phyloP scores from a whole-genome alignment of 768 basidiomycete genomes.

The Russula compacta region DNA sequence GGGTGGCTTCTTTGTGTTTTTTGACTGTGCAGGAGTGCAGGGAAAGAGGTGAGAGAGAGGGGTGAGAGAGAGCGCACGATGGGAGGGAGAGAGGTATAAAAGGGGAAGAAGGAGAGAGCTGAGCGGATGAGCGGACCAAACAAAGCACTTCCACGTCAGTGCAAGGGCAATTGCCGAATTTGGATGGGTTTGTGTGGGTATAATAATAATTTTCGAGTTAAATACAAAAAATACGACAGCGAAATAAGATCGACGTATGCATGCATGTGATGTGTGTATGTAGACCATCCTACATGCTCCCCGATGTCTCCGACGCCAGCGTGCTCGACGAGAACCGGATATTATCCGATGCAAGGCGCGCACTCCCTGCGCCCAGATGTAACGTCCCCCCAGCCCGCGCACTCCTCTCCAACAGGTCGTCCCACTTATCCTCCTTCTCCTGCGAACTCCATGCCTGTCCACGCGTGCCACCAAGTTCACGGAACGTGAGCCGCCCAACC shows the following conservation, averaged over 20 bases:
- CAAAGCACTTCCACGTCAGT: neutral
- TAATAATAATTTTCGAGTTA: neutral
- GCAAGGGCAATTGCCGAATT: neutral
- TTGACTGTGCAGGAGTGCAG: neutral
- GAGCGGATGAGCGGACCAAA: no score
- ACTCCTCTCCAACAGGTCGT: constrained; percentile 56
- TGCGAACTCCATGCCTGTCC: constrained; percentile 44
- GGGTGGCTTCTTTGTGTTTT: neutral
- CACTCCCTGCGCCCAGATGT: constrained; percentile 36
- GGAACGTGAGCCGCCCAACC: constrained; percentile 36
- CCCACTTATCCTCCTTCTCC: constrained; percentile 68
- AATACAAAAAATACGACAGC: neutral
- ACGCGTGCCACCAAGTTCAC: constrained; percentile 34
- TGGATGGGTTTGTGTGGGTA: neutral
- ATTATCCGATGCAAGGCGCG: constrained; percentile 37
- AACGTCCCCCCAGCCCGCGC: constrained; percentile 66
- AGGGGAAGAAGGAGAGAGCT: neutral
- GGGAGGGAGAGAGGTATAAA: neutral
- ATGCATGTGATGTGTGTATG: no score
- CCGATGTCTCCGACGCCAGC: neutral
- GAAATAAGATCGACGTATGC: no score
- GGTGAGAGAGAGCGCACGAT: neutral
- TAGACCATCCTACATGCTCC: neutral
- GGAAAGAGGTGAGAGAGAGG: neutral
- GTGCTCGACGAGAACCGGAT: constrained; percentile 31